A percentile compares a stretch with the other conserved stretches of the same genome.
These are phyloP conservation scores for Sporothrix schenckii DNA, from an alignment of 2,329 filamentous ascomycete species.

Conservation along the genomic window DNA sequence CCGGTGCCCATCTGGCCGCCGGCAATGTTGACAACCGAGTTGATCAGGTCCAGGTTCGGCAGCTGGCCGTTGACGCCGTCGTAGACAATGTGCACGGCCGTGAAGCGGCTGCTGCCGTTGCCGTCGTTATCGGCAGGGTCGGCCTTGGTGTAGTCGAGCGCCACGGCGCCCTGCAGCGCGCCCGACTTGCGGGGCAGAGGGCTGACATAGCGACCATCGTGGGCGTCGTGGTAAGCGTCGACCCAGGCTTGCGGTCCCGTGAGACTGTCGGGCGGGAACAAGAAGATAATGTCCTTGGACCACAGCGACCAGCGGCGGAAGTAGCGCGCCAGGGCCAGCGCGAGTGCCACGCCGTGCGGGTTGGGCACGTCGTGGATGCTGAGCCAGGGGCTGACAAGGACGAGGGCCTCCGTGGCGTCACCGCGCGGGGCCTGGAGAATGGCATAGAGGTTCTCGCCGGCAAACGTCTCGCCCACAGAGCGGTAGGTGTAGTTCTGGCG, in stretches of 20 bases:
- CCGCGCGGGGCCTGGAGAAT: constrained; percentile 91
- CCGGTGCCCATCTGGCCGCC: constrained; percentile 89
- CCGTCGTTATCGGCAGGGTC: constrained; percentile 38
- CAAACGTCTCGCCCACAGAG: constrained; percentile 71
- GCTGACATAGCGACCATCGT: constrained; percentile 70
- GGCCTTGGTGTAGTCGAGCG: constrained; percentile 89
- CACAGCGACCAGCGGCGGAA: constrained; percentile 98
- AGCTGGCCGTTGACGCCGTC: constrained; percentile 95
- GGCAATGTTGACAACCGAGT: constrained; percentile 86
- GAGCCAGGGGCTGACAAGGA: constrained; percentile 85
- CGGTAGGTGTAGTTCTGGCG: constrained; percentile 86
- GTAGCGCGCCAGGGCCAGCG: constrained; percentile 85
- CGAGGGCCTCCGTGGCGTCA: constrained; percentile 95
- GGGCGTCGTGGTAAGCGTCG: constrained; percentile 92
- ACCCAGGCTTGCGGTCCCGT: constrained; percentile 96
- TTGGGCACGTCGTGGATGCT: constrained; percentile 80
- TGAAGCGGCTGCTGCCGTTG: constrained; percentile 62
- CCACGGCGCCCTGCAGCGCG: constrained; percentile 86
- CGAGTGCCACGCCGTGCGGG: constrained; percentile 81
- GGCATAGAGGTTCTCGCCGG: constrained; percentile 89
- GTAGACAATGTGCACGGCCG: constrained; percentile 87
- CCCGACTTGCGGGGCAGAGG: constrained; percentile 87
- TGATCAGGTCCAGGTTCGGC: constrained; percentile 93
- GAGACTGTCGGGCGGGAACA: constrained; percentile 85
- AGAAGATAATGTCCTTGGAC: constrained; percentile 97